Evolutionary conservation across 768 basidiomycete species (phyloP), one percentile per base, ranked within the genome.

Genomic region (Lentinula lateritia): DNA sequence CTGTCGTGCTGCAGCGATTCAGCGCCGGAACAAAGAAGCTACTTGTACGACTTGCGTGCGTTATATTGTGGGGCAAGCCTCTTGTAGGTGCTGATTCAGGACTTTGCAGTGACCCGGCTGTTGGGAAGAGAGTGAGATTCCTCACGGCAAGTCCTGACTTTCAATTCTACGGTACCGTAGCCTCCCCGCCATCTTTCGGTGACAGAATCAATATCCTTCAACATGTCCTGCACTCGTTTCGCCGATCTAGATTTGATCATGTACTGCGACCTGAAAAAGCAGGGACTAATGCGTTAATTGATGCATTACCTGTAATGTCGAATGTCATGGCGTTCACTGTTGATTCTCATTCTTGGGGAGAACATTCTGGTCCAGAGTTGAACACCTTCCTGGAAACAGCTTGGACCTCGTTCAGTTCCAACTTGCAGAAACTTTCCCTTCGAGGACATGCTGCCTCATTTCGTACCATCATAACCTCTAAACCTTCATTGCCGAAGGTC

Each of bases 321-420:
- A 73, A 72, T 52, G 63, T 78, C 60, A 66, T 66, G 18, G 65
- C 71, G 1, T 74, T 80, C 39, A 70, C 72, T n/a, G 68, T 80
- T n/a, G 74, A 76, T 54, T 73, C 75, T 5, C 48, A 60, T 50
- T 60, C 50, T 16, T 78, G 76, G 77, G 73, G 78, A 53, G 59
- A 73, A 15, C 70, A 72, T 16, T 66, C 69, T 3, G 64, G 63
- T 3, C 67, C 74, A 58, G 66, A 76, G 54, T 61, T 77, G 13
- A 62, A 69, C 15, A 55, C 66, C 1, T 72, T 80, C 42, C 74
- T 77, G 62, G 60, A 69, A 2, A 63, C 71, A 15, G 78, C 77
- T 3, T 82, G 79, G 78, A 60, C 66, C 1, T 67, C 74, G 10
- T 78, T 80, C 65, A 79, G 79, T 12, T 58, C 42, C 6, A 74